phyloP scores from a whole-genome alignment of 768 basidiomycete genomes.

The Leccinum imitatum region DNA sequence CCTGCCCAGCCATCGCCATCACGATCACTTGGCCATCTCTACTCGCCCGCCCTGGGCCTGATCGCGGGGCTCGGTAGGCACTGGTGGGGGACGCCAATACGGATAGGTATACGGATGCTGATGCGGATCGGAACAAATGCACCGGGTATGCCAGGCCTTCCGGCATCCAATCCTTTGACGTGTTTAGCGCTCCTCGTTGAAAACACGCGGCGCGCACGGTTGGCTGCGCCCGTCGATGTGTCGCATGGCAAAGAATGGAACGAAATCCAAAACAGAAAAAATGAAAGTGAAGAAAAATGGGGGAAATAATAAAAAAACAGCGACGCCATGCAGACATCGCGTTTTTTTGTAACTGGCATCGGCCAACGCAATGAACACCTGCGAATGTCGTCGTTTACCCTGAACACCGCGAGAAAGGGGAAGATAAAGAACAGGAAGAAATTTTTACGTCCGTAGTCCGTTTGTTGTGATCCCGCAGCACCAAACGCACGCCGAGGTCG shows the following conservation, averaged over 20 bases:
- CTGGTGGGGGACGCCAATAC: background rate
- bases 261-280: background rate
- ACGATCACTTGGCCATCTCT: background rate
- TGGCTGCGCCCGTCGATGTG: constrained; percentile 1
- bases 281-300: background rate
- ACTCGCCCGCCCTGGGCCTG: background rate
- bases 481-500: constrained; percentile 7
- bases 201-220: constrained; percentile 21
- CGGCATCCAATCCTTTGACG: background rate
- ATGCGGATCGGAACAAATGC: background rate
- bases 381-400: background rate
- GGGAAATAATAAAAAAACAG: background rate
- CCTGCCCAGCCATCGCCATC: background rate
- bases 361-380: constrained; percentile 2
- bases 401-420: background rate
- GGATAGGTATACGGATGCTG: background rate
- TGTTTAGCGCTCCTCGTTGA: constrained; percentile 23
- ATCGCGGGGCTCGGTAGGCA: background rate
- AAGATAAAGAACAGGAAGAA: background rate
- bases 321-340: constrained; percentile 3
- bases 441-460: background rate
- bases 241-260: background rate
- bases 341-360: background rate
- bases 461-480: constrained; percentile 3
- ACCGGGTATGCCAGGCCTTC: background rate